Evolutionary conservation across 2,329 filamentous ascomycete genomes (phyloP), one percentile per base, ranked within the genome.

Genomic region (Ceratocystis albifundus): DNA sequence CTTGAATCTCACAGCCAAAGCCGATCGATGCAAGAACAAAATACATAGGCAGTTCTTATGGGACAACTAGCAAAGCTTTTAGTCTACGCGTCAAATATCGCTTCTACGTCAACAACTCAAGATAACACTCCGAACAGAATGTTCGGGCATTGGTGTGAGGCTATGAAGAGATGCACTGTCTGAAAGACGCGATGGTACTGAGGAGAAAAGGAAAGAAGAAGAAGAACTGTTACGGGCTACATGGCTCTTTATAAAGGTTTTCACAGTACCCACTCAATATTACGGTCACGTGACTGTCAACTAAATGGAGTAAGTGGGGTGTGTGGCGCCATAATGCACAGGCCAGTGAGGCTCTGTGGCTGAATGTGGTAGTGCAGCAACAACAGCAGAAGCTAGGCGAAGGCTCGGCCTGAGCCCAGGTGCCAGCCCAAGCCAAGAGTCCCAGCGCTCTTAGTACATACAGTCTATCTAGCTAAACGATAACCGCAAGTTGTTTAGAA

Each of bases 111-210:
- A 87, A 88, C 76, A 77, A 78, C 77, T 73, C 78, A 80, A 80
- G 75, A 72, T 76, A 77, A 77, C 77, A 78, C 74, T 70, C 73
- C 80, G 78, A 78, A 80, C 88, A 91, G 84, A 89, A 92, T 82
- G 88, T 78, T 80, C 79, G 76, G 77, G 79, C 75, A 76, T 79
- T 76, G 79, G 80, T 79, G 77, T 76, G 75, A 79, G 77, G 76
- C 62, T 65, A 79, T 82, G 81, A 85, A 86, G 86, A 81, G 81
- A 83, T 88, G 88, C 84, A 92, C 89, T 93, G 89, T 93, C 89
- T 92, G 79, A 79, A 80, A 82, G 86, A 87, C 82, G 83, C 88
- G 87, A 86, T 88, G 84, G 79, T 72, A 75, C 76, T 75, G 72
- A 73, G 75, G 77, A 77, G 68, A 75, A 77, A 76, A 75, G 74